Evolutionary conservation across 352 stramenopile species (phyloP).

Genomic region (Plasmopara viticola): DNA sequence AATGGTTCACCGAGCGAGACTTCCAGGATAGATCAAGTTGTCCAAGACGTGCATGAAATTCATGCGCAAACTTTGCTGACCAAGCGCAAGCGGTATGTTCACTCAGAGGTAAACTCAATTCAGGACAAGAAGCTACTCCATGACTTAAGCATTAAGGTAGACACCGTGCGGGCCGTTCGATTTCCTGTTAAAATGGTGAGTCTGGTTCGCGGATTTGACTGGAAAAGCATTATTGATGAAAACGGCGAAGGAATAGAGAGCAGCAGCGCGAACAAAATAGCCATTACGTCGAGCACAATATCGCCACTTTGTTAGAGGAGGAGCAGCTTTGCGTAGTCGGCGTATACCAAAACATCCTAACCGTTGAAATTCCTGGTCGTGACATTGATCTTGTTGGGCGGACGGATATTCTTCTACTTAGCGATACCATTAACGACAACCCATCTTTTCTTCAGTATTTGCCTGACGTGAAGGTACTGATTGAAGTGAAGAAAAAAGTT

Average conservation of each 20-base stretch:
- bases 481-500: conserved; percentile 40
- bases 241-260: conserved; percentile 8
- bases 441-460: conserved; percentile 15
- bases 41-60: not conserved
- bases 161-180: not conserved
- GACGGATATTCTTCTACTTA: conserved; percentile 39
- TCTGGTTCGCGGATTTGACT: conserved; percentile 1
- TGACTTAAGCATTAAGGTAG: not conserved
- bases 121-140: not conserved
- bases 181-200: not conserved
- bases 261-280: conserved; percentile 26
- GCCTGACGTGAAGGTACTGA: conserved; percentile 37
- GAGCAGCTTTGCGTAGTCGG: conserved; percentile 33
- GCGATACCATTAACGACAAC: conserved; percentile 16
- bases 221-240: conserved; percentile 12
- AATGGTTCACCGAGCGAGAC: not conserved
- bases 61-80: not conserved
- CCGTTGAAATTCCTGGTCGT: conserved; percentile 20
- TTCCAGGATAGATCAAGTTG: not conserved
- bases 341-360: conserved; percentile 28
- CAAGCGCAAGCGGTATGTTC: not conserved
- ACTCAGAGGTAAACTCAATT: not conserved
- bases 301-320: conserved; percentile 25
- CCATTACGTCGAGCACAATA: conserved; percentile 32
- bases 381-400: conserved; percentile 31